Percentiles rank a stretch among this genome's conserved stretches.
Conservation (phyloP, 2,329 filamentous ascomycete species). For the Fusarium graminum region DNA sequence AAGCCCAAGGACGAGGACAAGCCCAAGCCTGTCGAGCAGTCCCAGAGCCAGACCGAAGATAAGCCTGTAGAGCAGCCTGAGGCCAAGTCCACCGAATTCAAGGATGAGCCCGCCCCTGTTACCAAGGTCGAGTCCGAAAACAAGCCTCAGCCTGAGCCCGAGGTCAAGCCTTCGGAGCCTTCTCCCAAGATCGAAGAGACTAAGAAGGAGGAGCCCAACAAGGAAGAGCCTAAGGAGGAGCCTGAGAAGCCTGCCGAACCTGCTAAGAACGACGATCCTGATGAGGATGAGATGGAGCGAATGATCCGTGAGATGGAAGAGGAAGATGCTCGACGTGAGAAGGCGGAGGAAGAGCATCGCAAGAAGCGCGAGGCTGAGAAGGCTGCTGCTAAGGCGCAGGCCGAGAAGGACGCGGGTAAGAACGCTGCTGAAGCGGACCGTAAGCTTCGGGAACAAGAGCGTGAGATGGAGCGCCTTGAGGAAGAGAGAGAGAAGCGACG, state of each 20-base stretch:
- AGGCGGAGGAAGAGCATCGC: conserved; percentile 55
- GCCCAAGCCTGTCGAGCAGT: conserved; percentile 48
- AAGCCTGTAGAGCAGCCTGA: conserved; percentile 46
- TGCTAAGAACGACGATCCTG: conserved; percentile 54
- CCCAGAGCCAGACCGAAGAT: conserved; percentile 15
- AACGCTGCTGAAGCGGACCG: conserved; percentile 70
- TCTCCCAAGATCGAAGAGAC: conserved; percentile 46
- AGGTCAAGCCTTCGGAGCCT: conserved; percentile 49
- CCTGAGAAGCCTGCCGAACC: conserved; percentile 48
- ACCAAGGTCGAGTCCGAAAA: conserved; percentile 41
- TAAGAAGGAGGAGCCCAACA: conserved; percentile 43
- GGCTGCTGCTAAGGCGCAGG: conserved; percentile 63
- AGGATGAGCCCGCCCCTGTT: conserved; percentile 40
- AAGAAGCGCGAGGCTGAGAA: conserved; percentile 63
- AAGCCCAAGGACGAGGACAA: conserved; percentile 46
- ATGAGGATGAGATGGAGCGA: conserved; percentile 70
- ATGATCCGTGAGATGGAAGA: conserved; percentile 73
- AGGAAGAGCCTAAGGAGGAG: conserved; percentile 45
- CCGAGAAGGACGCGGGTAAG: conserved; percentile 58
- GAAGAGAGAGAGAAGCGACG: conserved; percentile 75
- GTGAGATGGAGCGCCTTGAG: conserved; percentile 78
- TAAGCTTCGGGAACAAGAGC: conserved; percentile 79
- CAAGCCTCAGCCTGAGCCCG: conserved; percentile 46
- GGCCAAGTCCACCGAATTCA: conserved; percentile 23
- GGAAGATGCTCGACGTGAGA: conserved; percentile 38